These are phyloP conservation scores for Fusarium sp. DNA, from an alignment of 2,329 filamentous ascomycete genomes.

Conservation along the genomic window DNA sequence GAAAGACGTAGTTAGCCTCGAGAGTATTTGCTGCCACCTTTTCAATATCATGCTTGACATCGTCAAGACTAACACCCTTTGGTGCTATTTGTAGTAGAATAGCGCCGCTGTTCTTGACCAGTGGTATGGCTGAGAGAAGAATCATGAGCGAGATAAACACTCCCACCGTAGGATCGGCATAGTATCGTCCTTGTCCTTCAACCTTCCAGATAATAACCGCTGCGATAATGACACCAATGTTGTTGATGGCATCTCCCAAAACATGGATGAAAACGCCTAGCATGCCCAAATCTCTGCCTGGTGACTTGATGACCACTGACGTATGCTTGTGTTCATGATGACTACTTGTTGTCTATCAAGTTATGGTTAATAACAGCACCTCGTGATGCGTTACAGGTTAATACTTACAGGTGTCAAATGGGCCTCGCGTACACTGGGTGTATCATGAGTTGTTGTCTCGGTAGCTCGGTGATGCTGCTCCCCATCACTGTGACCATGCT, in stretches of 20 bases:
- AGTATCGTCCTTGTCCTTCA: conserved; percentile 69
- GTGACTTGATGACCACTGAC: conserved; percentile 44
- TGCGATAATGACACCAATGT: conserved; percentile 78
- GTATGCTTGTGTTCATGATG: conserved; percentile 66
- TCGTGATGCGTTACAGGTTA: not conserved
- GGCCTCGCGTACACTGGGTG: conserved; percentile 26
- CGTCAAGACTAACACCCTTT: conserved; percentile 66
- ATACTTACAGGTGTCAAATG: conserved; percentile 35
- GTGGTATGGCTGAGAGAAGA: conserved; percentile 70
- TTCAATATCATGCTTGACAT: conserved; percentile 77
- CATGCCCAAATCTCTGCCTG: conserved; percentile 74
- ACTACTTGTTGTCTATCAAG: conserved; percentile 31
- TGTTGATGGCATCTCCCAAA: conserved; percentile 79
- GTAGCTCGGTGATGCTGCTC: conserved; percentile 14
- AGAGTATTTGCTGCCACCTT: conserved; percentile 56
- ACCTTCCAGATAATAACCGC: conserved; percentile 77
- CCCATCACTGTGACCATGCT: conserved; percentile 12
- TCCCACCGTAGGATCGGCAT: conserved; percentile 77
- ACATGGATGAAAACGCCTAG: conserved; percentile 78
- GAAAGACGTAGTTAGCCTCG: not conserved
- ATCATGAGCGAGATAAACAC: conserved; percentile 81
- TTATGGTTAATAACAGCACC: conserved; percentile 28
- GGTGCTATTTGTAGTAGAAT: conserved; percentile 78
- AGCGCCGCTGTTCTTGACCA: conserved; percentile 70
- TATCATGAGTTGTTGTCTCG: conserved; percentile 18